These are phyloP conservation scores for Arthrobotrys conoides DNA, from an alignment of 2,329 filamentous ascomycete species.

Conservation along the genomic window DNA sequence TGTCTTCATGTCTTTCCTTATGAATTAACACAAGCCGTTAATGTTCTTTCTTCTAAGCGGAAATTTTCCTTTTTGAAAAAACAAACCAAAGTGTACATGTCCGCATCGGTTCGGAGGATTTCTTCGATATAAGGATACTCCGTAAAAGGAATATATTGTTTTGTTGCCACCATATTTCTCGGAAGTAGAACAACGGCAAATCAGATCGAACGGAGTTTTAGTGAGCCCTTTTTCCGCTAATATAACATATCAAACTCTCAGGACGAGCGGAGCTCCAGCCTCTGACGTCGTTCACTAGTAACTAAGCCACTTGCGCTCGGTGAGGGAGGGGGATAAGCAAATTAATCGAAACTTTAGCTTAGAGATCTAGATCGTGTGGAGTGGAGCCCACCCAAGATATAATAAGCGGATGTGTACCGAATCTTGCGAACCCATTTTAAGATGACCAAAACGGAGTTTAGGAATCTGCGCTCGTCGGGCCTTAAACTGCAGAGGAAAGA, in stretches of 20 bases:
- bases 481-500: not conserved
- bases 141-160: not conserved
- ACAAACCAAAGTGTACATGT: not conserved
- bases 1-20: slow-evolving; percentile 6
- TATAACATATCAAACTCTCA: not conserved
- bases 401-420: slow-evolving; percentile 22
- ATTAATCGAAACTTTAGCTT: not conserved
- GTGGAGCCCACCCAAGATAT: slow-evolving; percentile 17
- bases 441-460: slow-evolving; percentile 1
- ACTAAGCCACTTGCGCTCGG: slow-evolving; percentile 17
- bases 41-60: not conserved
- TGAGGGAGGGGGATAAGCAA: slow-evolving; percentile 2
- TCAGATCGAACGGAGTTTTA: not conserved
- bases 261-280: slow-evolving; percentile 29
- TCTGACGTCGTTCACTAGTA: slow-evolving; percentile 3
- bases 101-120: slow-evolving; percentile 18
- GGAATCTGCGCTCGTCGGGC: slow-evolving; percentile 4
- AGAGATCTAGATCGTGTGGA: slow-evolving; percentile 18
- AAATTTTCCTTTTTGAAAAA: slow-evolving; percentile 1
- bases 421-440: slow-evolving; percentile 4
- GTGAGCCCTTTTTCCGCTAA: not conserved
- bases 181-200: slow-evolving; percentile 2
- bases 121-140: slow-evolving; percentile 1
- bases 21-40: not conserved
- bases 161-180: slow-evolving; percentile 9